phyloP scores from a whole-genome alignment of 305 asterid species.

The Fraxinus sp. region DNA sequence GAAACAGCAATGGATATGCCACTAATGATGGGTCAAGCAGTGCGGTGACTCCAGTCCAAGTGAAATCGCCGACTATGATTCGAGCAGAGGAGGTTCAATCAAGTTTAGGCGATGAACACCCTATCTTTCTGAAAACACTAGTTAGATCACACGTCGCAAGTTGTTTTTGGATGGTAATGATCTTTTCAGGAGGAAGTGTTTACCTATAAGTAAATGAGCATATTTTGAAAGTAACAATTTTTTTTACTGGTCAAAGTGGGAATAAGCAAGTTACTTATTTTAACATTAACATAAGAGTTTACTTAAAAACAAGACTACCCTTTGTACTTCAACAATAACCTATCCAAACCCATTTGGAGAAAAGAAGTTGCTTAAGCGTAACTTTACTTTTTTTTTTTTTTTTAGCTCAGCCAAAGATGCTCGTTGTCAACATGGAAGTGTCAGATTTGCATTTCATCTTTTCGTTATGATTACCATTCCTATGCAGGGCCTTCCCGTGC shows the following conservation, averaged over 20 bases:
- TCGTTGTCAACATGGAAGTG: neutral
- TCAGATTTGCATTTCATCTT: constrained; percentile 8
- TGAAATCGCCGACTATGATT: constrained; percentile 64
- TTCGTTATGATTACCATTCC: constrained; percentile 11
- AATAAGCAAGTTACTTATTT: neutral
- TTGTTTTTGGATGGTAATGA: constrained; percentile 92
- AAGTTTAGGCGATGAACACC: constrained; percentile 60
- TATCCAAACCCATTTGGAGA: neutral
- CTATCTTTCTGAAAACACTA: constrained; percentile 55
- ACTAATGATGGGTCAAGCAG: constrained; percentile 39
- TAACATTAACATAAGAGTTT: neutral
- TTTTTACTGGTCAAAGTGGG: neutral
- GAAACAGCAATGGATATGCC: constrained; percentile 48
- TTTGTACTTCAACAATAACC: neutral
- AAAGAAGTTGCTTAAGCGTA: neutral
- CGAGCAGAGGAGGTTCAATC: constrained; percentile 83
- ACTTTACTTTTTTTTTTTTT: neutral
- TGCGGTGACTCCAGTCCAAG: constrained; percentile 26
- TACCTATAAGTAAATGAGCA: neutral
- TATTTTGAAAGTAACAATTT: neutral
- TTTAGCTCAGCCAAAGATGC: neutral
- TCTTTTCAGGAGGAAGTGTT: constrained; percentile 10
- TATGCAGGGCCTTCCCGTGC: constrained; percentile 82
- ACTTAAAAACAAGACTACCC: neutral
- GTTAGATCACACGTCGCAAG: constrained; percentile 91